Base-by-base conservation (phyloP, 2,329 filamentous ascomycete genomes). In the Aspergillus aculeatinus region DNA sequence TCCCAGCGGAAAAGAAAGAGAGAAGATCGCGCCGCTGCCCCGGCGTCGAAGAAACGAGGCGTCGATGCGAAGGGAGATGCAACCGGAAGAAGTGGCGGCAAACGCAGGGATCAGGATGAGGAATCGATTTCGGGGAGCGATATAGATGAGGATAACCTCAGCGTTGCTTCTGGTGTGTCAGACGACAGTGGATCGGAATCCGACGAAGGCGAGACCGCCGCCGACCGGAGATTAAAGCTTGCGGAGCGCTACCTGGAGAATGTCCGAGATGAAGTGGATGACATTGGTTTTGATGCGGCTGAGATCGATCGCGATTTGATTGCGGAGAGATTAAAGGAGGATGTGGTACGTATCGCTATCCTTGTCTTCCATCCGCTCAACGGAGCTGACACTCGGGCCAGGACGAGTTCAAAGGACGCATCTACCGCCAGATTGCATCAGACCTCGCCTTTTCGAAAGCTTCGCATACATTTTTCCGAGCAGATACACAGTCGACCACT, bases 241-340 rank as follows among this genome's bases (percentile, higher is more conserved):
- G 95, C 95, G 31, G 92, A 98, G 79, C 87, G 91, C 70, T 98
- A 99, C 75, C 84, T 99, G 57, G 89, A 96, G 57, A 96, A 96
- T 73, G 87, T 97, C 63, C 87, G 89, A 70, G 85, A 90, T 70
- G 90, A 96, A 67, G 87, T 92, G 60, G 89, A 96, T 68, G 89
- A 92, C 65, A 84, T 84, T 56, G 95, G 92, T 44, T 99, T 98
- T 72, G 92, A 99, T 77, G 95, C 95, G 7, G 92, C 89, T 68
- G 91, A 98, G 56, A 90, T 99, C 60, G 95, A 98, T 78, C 85
- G 89, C 60, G 95, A 99, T 72, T 80, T 97, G 68, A 93, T 99
- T 69, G 92, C 94, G 48, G 91, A 96, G 75, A 83, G 93, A 68
- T 80, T 99, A 68, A 88, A 94, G 76, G 92, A 97, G 77, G 95